Evolutionary conservation across 441 rosid species (phyloP).

Genomic region (Croton laevigatus): DNA sequence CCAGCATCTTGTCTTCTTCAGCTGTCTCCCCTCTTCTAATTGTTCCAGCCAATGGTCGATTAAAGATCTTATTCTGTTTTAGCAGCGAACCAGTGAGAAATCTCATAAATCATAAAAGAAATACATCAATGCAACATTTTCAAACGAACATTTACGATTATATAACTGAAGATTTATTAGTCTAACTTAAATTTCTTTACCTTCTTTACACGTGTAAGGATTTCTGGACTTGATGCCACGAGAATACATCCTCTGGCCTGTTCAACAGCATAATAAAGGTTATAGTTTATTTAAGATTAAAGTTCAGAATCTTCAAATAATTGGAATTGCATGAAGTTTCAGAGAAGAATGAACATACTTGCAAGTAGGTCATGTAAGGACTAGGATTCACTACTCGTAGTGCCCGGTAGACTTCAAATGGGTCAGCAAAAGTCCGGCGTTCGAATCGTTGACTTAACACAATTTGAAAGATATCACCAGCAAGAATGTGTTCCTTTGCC

Average conservation of each 20-base stretch:
- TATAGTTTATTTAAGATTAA: not conserved
- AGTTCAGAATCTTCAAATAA: not conserved
- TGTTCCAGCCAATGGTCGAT: slow-evolving; percentile 91
- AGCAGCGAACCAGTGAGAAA: slow-evolving; percentile 1
- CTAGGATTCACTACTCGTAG: slow-evolving; percentile 92
- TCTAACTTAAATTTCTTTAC: slow-evolving; percentile 28
- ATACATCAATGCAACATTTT: not conserved
- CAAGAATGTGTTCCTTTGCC: slow-evolving; percentile 86
- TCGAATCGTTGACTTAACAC: slow-evolving; percentile 92
- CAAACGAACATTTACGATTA: not conserved
- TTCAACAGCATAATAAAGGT: not conserved
- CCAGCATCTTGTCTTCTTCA: slow-evolving; percentile 60
- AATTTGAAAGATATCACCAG: slow-evolving; percentile 86
- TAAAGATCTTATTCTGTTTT: slow-evolving; percentile 63
- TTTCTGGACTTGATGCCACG: slow-evolving; percentile 94
- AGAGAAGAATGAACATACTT: slow-evolving; percentile 39
- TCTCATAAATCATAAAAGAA: not conserved
- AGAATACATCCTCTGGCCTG: slow-evolving; percentile 88
- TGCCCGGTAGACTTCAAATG: slow-evolving; percentile 88
- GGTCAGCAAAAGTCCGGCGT: slow-evolving; percentile 84
- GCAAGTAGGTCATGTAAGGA: slow-evolving; percentile 87
- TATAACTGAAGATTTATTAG: no score
- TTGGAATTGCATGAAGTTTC: not conserved
- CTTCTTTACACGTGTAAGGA: slow-evolving; percentile 78
- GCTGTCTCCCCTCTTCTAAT: slow-evolving; percentile 65